Percentiles rank a stretch among this genome's conserved stretches.
Evolutionary conservation across 306 rosid species (phyloP).

Genomic region (Mimosa bimucronata): DNA sequence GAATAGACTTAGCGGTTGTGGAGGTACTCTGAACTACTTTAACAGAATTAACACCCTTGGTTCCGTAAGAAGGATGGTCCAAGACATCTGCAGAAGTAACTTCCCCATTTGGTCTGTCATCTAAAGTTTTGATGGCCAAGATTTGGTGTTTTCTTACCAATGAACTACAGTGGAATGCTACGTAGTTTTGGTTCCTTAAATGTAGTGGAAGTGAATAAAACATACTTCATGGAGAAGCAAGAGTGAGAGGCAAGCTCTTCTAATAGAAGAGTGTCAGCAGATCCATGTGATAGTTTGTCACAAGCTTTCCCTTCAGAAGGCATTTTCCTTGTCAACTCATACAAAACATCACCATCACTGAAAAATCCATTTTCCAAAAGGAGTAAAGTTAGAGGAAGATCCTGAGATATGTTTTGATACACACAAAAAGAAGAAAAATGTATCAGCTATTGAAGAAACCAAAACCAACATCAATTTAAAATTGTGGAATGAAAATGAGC

Average conservation of each 20-base stretch:
- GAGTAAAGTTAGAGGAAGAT: neutral
- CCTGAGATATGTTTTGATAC: neutral
- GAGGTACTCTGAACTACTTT: neutral
- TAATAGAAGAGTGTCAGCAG: slow-evolving; percentile 75
- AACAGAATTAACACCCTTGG: neutral
- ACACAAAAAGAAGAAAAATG: neutral
- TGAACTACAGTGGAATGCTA: neutral
- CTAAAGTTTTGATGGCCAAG: neutral
- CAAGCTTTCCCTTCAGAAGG: slow-evolving; percentile 52
- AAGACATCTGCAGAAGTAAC: neutral
- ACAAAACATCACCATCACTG: slow-evolving; percentile 84
- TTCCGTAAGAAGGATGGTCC: neutral
- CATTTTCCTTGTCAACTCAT: slow-evolving; percentile 80
- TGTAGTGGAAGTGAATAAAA: neutral
- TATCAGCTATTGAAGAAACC: neutral
- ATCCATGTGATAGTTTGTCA: slow-evolving; percentile 71
- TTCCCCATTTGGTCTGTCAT: neutral
- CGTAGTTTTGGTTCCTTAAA: neutral
- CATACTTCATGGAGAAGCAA: neutral
- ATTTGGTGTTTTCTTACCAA: slow-evolving; percentile 10
- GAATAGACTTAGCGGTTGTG: neutral
- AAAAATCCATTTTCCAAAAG: slow-evolving; percentile 37
- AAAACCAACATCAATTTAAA: neutral
- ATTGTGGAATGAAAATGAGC: slow-evolving; percentile 13
- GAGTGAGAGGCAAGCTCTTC: neutral